Percentiles rank a stretch among this genome's conserved stretches.
These are phyloP conservation scores for Climacium dendroides DNA, from an alignment of 225 moss, liverwort and hornwort species.

Conservation along the genomic window DNA sequence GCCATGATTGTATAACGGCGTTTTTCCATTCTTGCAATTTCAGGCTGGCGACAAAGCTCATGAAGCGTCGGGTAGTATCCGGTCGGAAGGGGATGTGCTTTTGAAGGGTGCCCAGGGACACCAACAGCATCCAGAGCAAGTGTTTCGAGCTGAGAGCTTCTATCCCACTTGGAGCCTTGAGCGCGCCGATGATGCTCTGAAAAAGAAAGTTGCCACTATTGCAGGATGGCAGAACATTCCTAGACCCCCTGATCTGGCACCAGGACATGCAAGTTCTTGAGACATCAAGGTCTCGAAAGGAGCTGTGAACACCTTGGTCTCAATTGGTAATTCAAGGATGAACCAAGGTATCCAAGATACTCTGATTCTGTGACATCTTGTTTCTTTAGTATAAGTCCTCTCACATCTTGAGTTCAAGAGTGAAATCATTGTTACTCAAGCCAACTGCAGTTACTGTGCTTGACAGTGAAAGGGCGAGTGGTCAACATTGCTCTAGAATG, in stretches of 20 bases:
- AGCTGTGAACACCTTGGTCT: neutral
- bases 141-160: conserved; percentile 64
- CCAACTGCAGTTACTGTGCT: neutral
- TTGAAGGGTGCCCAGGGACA: conserved; percentile 64
- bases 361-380: neutral
- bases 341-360: neutral
- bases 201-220: conserved; percentile 55
- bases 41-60: conserved; percentile 68
- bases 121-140: conserved; percentile 38
- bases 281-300: neutral
- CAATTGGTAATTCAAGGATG: neutral
- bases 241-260: conserved; percentile 36
- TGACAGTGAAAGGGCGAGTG: neutral
- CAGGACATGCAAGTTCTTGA: conserved; percentile 8
- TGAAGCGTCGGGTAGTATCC: conserved; percentile 52
- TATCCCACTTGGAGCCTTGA: conserved; percentile 84
- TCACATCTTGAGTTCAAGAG: neutral
- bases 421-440: neutral
- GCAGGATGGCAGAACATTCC: conserved; percentile 77
- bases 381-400: neutral
- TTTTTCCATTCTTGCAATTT: neutral
- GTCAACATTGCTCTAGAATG: neutral
- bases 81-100: conserved; percentile 80
- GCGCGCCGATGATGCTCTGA: conserved; percentile 53
- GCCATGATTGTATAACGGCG: neutral